These are phyloP conservation scores for Knoxdaviesia proteae DNA, from an alignment of 2,329 filamentous ascomycete species.

Conservation along the genomic window DNA sequence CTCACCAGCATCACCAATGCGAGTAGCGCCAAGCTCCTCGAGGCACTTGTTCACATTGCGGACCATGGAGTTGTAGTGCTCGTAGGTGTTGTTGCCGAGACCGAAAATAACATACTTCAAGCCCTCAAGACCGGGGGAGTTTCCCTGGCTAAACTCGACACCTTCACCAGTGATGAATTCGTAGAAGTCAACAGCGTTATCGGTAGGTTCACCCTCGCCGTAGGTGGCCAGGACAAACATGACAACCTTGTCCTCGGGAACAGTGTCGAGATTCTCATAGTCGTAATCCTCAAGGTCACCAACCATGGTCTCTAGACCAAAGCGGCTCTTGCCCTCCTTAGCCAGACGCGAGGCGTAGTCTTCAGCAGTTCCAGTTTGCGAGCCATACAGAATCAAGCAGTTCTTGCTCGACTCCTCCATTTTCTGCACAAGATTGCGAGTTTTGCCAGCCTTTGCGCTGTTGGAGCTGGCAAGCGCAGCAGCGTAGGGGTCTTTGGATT, in stretches of 20 bases:
- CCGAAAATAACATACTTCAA: constrained; percentile 91
- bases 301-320: constrained; percentile 94
- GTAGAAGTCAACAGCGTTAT: constrained; percentile 98
- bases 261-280: constrained; percentile 75
- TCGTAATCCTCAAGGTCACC: constrained; percentile 97
- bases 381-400: constrained; percentile 95
- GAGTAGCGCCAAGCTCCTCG: constrained; percentile 59
- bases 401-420: constrained; percentile 93
- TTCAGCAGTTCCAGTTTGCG: constrained; percentile 93
- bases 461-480: constrained; percentile 48
- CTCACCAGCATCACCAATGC: constrained; percentile 77
- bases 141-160: constrained; percentile 54
- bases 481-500: constrained; percentile 76
- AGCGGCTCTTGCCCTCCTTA: constrained; percentile 92
- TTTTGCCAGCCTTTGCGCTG: constrained; percentile 59
- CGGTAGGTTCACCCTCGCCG: constrained; percentile 92
- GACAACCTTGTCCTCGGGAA: constrained; percentile 76
- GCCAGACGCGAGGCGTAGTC: constrained; percentile 91
- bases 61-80: constrained; percentile 98
- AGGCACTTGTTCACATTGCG: constrained; percentile 71
- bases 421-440: constrained; percentile 83
- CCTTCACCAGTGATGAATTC: constrained; percentile 82
- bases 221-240: constrained; percentile 96
- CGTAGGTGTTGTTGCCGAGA: constrained; percentile 96
- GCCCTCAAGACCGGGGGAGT: constrained; percentile 53